These are phyloP conservation scores for Microthlaspi erraticum DNA, from an alignment of 345 rosid genomes.

Conservation along the genomic window DNA sequence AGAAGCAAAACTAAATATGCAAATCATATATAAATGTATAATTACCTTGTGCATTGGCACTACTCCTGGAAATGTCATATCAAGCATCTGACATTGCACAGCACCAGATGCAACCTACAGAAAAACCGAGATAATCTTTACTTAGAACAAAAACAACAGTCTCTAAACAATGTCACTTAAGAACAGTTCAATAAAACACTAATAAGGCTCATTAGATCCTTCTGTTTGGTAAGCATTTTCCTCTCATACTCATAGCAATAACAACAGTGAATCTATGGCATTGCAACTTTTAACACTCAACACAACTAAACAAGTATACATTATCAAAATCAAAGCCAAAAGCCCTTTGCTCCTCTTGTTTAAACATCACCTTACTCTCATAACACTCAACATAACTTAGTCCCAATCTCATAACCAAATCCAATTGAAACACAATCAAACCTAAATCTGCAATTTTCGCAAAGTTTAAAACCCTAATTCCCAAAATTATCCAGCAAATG, in stretches of 20 bases:
- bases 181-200: neutral
- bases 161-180: neutral
- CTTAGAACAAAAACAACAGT: slow-evolving; percentile 12
- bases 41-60: slow-evolving; percentile 96
- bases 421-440: neutral
- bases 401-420: slow-evolving; percentile 6
- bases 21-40: neutral
- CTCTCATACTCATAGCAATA: neutral
- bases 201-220: neutral
- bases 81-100: slow-evolving; percentile 96
- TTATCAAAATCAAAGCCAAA: slow-evolving; percentile 1
- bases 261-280: slow-evolving; percentile 18
- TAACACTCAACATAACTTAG: neutral
- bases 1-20: neutral
- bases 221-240: neutral
- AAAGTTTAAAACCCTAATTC: slow-evolving; percentile 2
- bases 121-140: neutral
- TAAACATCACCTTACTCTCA: neutral
- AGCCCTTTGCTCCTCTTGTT: neutral
- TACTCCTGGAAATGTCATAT: slow-evolving; percentile 89
- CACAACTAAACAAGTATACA: slow-evolving; percentile 1
- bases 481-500: neutral
- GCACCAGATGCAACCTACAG: slow-evolving; percentile 93
- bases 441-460: neutral
- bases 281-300: slow-evolving; percentile 9